Conservation (phyloP, 2,329 filamentous ascomycete genomes). For the Hypoxylon sp. region DNA sequence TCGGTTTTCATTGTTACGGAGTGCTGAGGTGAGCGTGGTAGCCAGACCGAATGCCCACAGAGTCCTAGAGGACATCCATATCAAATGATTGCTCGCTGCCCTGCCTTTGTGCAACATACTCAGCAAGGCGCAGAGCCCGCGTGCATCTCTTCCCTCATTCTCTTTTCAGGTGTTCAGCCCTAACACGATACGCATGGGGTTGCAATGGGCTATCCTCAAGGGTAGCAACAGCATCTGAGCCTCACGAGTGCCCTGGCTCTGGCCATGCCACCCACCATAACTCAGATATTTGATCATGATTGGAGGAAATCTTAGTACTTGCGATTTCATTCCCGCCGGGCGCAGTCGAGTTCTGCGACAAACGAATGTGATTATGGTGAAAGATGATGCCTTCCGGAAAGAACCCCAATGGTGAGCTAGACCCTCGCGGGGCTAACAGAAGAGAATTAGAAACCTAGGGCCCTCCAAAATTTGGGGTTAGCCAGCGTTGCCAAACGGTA, state of each 20-base stretch:
- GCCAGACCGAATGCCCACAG: slow-evolving; percentile 1
- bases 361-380: slow-evolving; percentile 12
- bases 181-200: slow-evolving; percentile 28
- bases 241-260: slow-evolving; percentile 26
- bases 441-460: slow-evolving; percentile 3
- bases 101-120: slow-evolving; percentile 16
- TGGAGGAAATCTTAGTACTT: slow-evolving; percentile 21
- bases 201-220: slow-evolving; percentile 23
- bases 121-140: slow-evolving; percentile 32
- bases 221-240: slow-evolving; percentile 38
- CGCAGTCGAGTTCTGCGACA: slow-evolving; percentile 21
- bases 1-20: slow-evolving; percentile 19
- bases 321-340: slow-evolving; percentile 29
- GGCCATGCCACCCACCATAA: slow-evolving; percentile 19
- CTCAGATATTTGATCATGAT: slow-evolving; percentile 6
- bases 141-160: background rate
- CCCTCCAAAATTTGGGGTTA: slow-evolving; percentile 24
- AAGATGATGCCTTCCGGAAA: slow-evolving; percentile 12
- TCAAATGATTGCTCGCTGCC: slow-evolving; percentile 9
- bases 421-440: slow-evolving; percentile 22
- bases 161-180: slow-evolving; percentile 18
- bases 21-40: slow-evolving; percentile 25
- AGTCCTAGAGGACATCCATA: slow-evolving; percentile 1
- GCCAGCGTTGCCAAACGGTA: slow-evolving; percentile 32
- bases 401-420: slow-evolving; percentile 5